phyloP scores from a whole-genome alignment of 1,284 basidiomycete species.

The Meira nashicola region DNA sequence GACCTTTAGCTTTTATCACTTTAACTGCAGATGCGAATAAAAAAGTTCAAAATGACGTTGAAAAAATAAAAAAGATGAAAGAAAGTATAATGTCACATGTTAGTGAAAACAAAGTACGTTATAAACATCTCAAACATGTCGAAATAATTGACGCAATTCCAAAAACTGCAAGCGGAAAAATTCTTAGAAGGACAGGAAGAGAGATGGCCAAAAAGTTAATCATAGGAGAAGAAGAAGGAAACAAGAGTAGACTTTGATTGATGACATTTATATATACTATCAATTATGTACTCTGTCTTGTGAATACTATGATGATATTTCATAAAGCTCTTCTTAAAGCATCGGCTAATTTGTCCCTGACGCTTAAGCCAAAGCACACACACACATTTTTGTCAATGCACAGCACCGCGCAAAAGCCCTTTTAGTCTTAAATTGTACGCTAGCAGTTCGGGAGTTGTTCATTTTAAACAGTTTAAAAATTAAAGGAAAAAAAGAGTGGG shows the following conservation, averaged over 20 bases:
- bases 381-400: too few species aligned
- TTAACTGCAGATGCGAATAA: conserved; percentile 57
- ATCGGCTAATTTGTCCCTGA: too few species aligned
- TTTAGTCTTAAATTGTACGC: too few species aligned
- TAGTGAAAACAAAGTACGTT: conserved; percentile 64
- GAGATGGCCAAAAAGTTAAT: conserved; percentile 31
- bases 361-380: too few species aligned
- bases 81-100: conserved; percentile 60
- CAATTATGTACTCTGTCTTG: neutral
- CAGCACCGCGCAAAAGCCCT: too few species aligned
- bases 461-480: too few species aligned
- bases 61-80: conserved; percentile 20
- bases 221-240: neutral
- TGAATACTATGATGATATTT: too few species aligned
- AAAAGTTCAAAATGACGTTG: conserved; percentile 56
- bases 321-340: too few species aligned
- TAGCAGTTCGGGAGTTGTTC: too few species aligned
- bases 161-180: conserved; percentile 32
- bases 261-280: too few species aligned
- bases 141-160: conserved; percentile 37
- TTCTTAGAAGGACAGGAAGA: conserved; percentile 32
- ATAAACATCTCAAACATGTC: conserved; percentile 66
- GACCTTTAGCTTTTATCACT: conserved; percentile 70
- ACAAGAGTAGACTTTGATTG: too few species aligned
- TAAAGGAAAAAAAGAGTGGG: too few species aligned